Evolutionary conservation across 768 basidiomycete genomes (phyloP), one percentile per base, ranked within the genome.

Genomic region (Megacollybia marginata): DNA sequence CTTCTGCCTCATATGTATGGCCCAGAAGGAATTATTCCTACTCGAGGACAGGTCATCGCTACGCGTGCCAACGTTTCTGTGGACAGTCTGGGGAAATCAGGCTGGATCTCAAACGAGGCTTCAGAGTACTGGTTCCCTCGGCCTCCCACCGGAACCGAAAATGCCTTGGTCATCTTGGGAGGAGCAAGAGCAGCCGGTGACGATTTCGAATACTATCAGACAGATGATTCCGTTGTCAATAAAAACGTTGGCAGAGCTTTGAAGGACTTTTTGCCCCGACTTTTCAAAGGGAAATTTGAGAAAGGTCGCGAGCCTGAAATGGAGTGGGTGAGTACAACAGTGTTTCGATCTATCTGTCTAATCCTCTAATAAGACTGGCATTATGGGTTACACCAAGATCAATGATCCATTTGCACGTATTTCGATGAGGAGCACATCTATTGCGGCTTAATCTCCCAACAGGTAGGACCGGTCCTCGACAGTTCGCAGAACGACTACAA

Each of bases 61-160:
- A 52, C 71, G 12, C 73, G 73, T 15, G 65, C 63, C 12, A 54
- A 57, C 8, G 74, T 72, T 0, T 52, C 69, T 0, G 49, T 65
- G 1, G 59, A 69, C 10, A 58, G 70, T 13, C 61, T 83, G 20
- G 70, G 69, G 11, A 72, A 64, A 52, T 54, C 61, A 38, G 65
- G 75, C 2, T 83, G 78, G 80, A 60, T 46, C 59, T 78, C 66
- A 49, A 70, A 69, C 59, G 68, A 76, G 53, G 79, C 77, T 0
- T 75, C 69, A 57, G 84, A 88, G 55, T 92, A 92, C 60, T 91
- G 86, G 85, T 90, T 92, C 59, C 83, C 87, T n/a, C 74, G 89
- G 12, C 79, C 80, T 0, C 48, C 72, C 36, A 52, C 59, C 48
- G 51, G 42, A 50, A 50, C 31, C 8, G 59, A 61, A 9, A 60